A percentile compares a stretch with the other conserved stretches of the same genome.
phyloP scores from a whole-genome alignment of 2,329 filamentous ascomycete genomes.

The Aspergillus ibericus region DNA sequence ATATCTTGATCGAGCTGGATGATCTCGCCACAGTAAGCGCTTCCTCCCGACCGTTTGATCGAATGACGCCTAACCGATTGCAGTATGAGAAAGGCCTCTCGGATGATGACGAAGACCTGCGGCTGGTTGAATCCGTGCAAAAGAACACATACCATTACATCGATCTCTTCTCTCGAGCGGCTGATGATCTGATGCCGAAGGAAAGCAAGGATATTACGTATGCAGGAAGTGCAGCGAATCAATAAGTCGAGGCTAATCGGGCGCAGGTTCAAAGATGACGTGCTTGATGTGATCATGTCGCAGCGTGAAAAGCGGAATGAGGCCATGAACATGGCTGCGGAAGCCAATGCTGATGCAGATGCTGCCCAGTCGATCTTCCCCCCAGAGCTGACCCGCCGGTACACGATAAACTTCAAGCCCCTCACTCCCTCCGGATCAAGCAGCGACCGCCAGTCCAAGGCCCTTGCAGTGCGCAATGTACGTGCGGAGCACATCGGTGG shows the following conservation, averaged over 20 bases:
- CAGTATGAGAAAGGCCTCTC: conserved; percentile 74
- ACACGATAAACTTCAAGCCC: conserved; percentile 95
- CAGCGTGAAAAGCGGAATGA: conserved; percentile 85
- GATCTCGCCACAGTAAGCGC: conserved; percentile 69
- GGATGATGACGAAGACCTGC: conserved; percentile 68
- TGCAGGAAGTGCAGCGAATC: conserved; percentile 27
- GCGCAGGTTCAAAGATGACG: conserved; percentile 88
- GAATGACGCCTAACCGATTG: neutral
- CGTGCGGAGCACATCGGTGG: conserved; percentile 89
- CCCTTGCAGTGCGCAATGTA: conserved; percentile 88
- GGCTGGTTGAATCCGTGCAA: conserved; percentile 74
- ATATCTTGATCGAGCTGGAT: conserved; percentile 85
- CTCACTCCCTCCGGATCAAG: conserved; percentile 70
- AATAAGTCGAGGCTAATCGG: conserved; percentile 20
- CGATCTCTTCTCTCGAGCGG: conserved; percentile 82
- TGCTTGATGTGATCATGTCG: conserved; percentile 93
- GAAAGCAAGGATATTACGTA: conserved; percentile 76
- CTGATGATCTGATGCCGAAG: conserved; percentile 81
- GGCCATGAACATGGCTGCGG: conserved; percentile 66
- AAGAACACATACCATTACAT: conserved; percentile 93
- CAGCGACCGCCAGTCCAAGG: conserved; percentile 59
- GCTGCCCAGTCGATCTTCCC: conserved; percentile 78
- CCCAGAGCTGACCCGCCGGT: conserved; percentile 85
- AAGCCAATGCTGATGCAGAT: conserved; percentile 64
- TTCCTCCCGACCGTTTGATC: neutral